These are phyloP conservation scores for Prunus campanulata DNA, from an alignment of 306 rosid species.

Conservation along the genomic window DNA sequence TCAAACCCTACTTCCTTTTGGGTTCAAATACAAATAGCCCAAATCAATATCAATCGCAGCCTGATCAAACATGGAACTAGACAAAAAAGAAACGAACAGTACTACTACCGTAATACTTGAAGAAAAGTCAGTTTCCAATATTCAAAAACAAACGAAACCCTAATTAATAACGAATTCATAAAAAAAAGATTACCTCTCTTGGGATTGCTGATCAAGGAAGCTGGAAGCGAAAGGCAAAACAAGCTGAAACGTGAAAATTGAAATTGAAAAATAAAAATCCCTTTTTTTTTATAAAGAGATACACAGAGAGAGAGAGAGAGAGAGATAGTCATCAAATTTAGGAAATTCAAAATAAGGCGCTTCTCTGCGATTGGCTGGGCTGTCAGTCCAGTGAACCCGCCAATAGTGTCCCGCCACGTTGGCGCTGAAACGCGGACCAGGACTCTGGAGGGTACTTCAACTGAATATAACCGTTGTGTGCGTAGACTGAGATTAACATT, in stretches of 20 bases:
- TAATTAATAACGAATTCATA: background rate
- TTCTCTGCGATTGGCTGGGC: conserved; percentile 1
- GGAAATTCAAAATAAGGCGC: background rate
- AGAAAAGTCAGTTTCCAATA: background rate
- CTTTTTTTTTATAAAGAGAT: conserved; percentile 7
- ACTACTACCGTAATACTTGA: background rate
- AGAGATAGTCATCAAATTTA: background rate
- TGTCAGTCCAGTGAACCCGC: background rate
- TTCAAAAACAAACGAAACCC: background rate
- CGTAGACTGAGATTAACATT: background rate
- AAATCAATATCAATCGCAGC: conserved; percentile 1
- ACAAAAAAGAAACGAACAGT: background rate
- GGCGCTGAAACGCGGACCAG: background rate
- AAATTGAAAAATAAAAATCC: background rate
- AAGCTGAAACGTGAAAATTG: background rate
- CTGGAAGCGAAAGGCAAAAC: background rate
- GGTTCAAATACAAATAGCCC: background rate
- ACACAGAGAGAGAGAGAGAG: background rate
- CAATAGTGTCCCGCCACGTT: conserved; percentile 7
- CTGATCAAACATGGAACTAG: background rate
- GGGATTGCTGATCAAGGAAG: conserved; percentile 6
- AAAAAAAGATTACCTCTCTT: background rate
- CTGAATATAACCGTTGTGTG: background rate
- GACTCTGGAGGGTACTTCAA: background rate
- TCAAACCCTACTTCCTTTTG: background rate